Conservation (phyloP, 805 yeast genomes). For the Metschnikowia baotianmanensis region DNA sequence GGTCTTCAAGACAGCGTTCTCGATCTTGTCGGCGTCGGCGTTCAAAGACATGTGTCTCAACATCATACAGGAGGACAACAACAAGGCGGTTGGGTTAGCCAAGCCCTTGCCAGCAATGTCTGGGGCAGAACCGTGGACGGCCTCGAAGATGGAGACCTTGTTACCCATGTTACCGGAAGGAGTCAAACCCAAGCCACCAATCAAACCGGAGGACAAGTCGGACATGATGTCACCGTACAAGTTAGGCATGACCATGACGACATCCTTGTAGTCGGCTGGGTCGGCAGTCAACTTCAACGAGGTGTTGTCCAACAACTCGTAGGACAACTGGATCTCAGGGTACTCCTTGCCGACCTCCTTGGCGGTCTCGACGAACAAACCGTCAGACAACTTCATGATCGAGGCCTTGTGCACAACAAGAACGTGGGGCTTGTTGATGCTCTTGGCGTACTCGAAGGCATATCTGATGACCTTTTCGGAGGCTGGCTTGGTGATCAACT, state of each 20-base stretch:
- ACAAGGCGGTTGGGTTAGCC: slow-evolving; percentile 98
- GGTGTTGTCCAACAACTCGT: slow-evolving; percentile 93
- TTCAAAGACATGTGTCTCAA: slow-evolving; percentile 95
- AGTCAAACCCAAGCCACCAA: slow-evolving; percentile 98
- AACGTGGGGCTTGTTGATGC: slow-evolving; percentile 83
- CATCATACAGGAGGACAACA: slow-evolving; percentile 97
- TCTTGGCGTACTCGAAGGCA: slow-evolving; percentile 94
- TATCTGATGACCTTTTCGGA: slow-evolving; percentile 95
- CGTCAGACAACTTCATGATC: slow-evolving; percentile 97
- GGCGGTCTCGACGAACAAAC: slow-evolving; percentile 91
- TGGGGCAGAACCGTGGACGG: slow-evolving; percentile 99
- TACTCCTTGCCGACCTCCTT: slow-evolving; percentile 85
- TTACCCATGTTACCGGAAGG: slow-evolving; percentile 99
- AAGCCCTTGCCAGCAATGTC: slow-evolving; percentile 98
- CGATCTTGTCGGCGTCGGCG: slow-evolving; percentile 79
- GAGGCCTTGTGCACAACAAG: slow-evolving; percentile 97
- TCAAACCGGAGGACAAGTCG: slow-evolving; percentile 94
- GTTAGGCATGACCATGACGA: slow-evolving; percentile 98
- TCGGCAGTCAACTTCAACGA: slow-evolving; percentile 86
- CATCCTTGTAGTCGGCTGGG: slow-evolving; percentile 82
- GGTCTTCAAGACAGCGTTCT: slow-evolving; percentile 80
- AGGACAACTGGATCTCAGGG: slow-evolving; percentile 82
- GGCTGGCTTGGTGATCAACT: slow-evolving; percentile 93
- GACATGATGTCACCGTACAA: slow-evolving; percentile 99
- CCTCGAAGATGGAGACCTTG: slow-evolving; percentile 96